These are phyloP conservation scores for Leonotis leonurus DNA, from an alignment of 257 asterid species.

Conservation along the genomic window DNA sequence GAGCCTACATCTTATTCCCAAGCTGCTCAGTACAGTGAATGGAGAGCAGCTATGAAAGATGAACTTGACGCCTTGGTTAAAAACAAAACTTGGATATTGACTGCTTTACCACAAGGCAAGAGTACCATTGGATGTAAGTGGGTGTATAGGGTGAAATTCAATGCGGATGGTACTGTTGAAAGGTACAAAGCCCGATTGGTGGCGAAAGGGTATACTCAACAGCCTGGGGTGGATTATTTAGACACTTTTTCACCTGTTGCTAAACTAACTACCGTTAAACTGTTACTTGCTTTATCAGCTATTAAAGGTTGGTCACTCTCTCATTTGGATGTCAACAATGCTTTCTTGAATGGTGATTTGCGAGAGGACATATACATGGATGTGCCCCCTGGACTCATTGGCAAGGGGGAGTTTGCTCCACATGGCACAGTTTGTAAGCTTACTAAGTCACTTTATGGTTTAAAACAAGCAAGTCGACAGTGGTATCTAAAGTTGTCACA, in stretches of 20 bases:
- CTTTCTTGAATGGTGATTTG: too few relatives aligned
- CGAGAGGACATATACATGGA: too few relatives aligned
- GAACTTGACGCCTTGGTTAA: neutral
- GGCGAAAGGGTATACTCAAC: neutral
- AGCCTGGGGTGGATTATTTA: neutral
- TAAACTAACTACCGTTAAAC: neutral
- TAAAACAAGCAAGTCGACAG: too few relatives aligned
- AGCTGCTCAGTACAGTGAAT: neutral
- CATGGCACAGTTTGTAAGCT: too few relatives aligned
- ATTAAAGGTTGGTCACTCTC: too few relatives aligned
- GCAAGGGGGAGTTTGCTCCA: too few relatives aligned
- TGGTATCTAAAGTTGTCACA: too few relatives aligned
- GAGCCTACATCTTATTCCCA: neutral
- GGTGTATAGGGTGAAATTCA: neutral
- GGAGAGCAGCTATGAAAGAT: neutral
- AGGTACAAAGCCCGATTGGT: neutral
- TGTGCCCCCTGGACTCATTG: too few relatives aligned
- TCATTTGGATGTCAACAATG: too few relatives aligned
- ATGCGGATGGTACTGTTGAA: neutral
- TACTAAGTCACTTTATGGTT: too few relatives aligned
- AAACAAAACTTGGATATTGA: neutral
- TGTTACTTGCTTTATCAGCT: neutral
- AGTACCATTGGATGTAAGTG: neutral
- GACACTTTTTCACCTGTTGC: neutral
- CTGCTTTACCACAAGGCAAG: neutral